Evolutionary conservation across 1,284 basidiomycete genomes (phyloP).

Genomic region (Melanopsichium pennsylvanicum): DNA sequence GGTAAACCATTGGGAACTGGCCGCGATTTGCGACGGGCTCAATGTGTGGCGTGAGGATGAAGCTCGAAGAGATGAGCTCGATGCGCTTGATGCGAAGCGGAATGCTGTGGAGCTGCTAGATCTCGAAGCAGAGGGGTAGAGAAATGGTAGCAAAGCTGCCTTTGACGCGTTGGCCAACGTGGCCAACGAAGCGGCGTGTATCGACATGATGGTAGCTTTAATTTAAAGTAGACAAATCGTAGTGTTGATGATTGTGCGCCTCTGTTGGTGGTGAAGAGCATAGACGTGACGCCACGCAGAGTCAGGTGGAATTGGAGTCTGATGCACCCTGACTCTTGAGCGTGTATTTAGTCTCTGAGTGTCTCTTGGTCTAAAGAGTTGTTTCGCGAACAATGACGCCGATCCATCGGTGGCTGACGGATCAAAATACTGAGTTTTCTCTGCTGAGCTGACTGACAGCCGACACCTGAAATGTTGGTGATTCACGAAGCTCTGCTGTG

Average conservation of each 20-base stretch:
- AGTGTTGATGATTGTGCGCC: too few relatives aligned
- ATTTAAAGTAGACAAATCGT: too few relatives aligned
- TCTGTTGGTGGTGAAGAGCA: conserved; percentile 10
- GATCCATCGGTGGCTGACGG: conserved; percentile 21
- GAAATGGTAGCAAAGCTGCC: conserved; percentile 26
- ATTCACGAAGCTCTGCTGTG: neutral
- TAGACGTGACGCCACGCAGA: neutral
- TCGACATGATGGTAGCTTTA: conserved; percentile 11
- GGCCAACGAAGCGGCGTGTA: conserved; percentile 6
- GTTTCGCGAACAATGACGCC: conserved; percentile 14
- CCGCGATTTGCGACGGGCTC: neutral
- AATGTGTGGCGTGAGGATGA: conserved; percentile 7
- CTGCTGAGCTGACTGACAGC: conserved; percentile 8
- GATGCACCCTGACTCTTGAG: neutral
- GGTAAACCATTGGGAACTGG: conserved; percentile 10
- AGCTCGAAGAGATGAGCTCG: conserved; percentile 2
- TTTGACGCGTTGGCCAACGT: conserved; percentile 9
- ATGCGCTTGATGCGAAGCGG: neutral
- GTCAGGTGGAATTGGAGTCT: neutral
- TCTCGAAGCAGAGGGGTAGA: conserved; percentile 23
- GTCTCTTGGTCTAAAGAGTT: too few relatives aligned
- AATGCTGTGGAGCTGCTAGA: conserved; percentile 9
- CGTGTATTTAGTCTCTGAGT: neutral
- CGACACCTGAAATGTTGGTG: too few relatives aligned
- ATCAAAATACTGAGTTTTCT: too few relatives aligned